Conservation (phyloP, 208 protist genomes). For the Acanthamoeba healyi region DNA sequence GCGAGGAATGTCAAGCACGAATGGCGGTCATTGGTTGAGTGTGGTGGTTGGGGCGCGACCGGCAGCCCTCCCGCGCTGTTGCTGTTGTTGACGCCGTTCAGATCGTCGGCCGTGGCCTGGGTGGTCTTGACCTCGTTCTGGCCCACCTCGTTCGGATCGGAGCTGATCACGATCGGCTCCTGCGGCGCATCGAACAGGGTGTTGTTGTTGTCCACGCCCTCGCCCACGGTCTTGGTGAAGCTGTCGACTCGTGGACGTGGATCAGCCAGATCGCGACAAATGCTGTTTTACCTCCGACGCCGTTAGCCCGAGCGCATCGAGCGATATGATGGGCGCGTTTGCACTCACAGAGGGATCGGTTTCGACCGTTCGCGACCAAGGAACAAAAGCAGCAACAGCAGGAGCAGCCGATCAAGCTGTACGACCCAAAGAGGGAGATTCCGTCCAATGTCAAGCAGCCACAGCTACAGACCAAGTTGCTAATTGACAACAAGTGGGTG, state of each 20-base stretch:
- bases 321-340: too few relatives aligned
- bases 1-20: too few relatives aligned
- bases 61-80: neutral
- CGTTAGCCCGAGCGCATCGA: neutral
- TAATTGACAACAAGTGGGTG: slow-evolving; percentile 93
- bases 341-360: too few relatives aligned
- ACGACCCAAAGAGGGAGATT: neutral
- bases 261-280: neutral
- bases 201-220: neutral
- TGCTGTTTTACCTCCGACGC: neutral
- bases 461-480: slow-evolving; percentile 84
- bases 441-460: neutral
- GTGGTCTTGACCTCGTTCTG: neutral
- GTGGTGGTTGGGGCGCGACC: neutral
- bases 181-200: neutral
- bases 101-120: neutral
- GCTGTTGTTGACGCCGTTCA: slow-evolving; percentile 19
- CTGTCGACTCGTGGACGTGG: neutral
- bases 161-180: neutral
- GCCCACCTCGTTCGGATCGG: neutral
- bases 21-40: neutral
- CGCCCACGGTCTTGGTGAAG: neutral
- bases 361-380: too few relatives aligned
- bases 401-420: neutral
- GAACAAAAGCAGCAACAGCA: neutral